Evolutionary conservation across 441 rosid genomes (phyloP), one percentile per base, ranked within the genome.

Genomic region (Syzygium malaccense): DNA sequence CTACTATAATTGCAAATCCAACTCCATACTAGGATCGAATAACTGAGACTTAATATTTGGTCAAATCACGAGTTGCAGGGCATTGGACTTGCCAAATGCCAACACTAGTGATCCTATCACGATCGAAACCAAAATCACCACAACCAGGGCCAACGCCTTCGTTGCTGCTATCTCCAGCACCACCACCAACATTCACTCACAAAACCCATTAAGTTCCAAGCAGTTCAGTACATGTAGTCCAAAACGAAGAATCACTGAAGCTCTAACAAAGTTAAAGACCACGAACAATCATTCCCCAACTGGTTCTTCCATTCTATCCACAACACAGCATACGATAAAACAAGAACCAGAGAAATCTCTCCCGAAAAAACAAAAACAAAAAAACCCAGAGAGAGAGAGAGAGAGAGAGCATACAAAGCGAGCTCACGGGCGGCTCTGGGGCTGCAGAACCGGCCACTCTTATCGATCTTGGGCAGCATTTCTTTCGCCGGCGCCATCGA

Each of bases 361-460:
- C 17, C 17, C 28, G 13, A 71, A 71, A 37, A 20, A 41, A 28
- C 1, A 14, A 3, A 3, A 60, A n/a, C 5, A n/a, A 28, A 7
- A 26, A 19, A 11, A 3, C 48, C 48, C 48, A 53, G 25, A 30
- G 18, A 26, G 14, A 17, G 41, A n/a, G 49, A 33, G 25, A 53
- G 25, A 32, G 18, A 26, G 14, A 17, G 41, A n/a, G 49, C 88
- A 86, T 94, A 97, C 99, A 97, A 90, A 88, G 99, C 98, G 89
- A 97, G 98, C 91, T 97, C 99, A 14, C 99, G 95, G 91, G 96
- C 99, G 86, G 99, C 98, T 91, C 99, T 94, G 88, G 98, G 99
- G 90, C 98, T 96, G 93, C 99, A 96, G 89, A 97, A 95, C 87
- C 99, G 92, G 55, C 99, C 99, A 91, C 95, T 95, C 91, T 95